Conservation (phyloP, 108 stramenopile genomes). For the Pseudonitzschia delicatissima region DNA sequence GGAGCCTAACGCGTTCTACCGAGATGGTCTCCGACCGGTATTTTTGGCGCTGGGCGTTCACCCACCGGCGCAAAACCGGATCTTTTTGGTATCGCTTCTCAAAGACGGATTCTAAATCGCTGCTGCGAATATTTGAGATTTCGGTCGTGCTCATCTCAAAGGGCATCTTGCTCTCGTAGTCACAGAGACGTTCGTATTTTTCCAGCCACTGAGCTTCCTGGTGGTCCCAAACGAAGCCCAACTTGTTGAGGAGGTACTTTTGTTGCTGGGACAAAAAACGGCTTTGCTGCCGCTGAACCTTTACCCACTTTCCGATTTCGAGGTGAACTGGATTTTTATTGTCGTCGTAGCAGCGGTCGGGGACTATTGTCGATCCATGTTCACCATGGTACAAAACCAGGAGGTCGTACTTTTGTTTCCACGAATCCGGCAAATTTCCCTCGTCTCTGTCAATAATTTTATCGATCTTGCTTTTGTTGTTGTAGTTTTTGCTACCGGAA, state of each 20-base stretch:
- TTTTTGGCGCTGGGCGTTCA: neutral
- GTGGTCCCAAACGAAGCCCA: conserved; percentile 3
- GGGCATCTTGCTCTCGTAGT: neutral
- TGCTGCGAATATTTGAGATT: too few species aligned
- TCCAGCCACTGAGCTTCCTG: conserved; percentile 1
- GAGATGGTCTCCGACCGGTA: neutral
- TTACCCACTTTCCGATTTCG: neutral
- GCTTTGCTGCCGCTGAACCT: neutral
- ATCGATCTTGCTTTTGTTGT: neutral
- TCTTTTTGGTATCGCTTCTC: neutral
- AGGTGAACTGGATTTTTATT: neutral
- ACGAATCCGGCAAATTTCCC: neutral
- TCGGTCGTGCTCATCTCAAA: too few species aligned
- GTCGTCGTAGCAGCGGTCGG: neutral
- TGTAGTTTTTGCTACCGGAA: neutral
- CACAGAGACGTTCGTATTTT: neutral
- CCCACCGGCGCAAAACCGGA: neutral
- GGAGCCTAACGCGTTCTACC: neutral
- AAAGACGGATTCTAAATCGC: neutral
- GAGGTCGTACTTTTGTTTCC: neutral
- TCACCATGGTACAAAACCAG: neutral
- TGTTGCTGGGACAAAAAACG: neutral
- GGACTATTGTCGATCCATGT: neutral
- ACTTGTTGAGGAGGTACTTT: neutral
- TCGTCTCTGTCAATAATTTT: neutral